Evolutionary conservation across 2,329 filamentous ascomycete genomes (phyloP), one percentile per base, ranked within the genome.

Genomic region (Nemania bipapillata): DNA sequence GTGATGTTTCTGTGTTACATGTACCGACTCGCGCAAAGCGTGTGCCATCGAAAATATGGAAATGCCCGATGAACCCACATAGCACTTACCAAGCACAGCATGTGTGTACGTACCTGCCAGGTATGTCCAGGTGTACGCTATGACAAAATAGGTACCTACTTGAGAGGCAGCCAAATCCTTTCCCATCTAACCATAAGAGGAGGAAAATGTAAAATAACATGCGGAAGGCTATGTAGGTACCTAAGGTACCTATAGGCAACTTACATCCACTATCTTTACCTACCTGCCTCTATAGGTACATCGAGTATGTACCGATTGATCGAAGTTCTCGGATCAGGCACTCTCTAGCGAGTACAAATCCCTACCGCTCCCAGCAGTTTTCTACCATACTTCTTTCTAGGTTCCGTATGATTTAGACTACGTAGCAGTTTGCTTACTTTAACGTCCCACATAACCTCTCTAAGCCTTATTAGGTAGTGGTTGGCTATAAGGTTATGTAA

Each of bases 311-410:
- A 30, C 40, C 52, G 15, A 32, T 35, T 59, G 35, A 37, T 49
- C 32, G 47, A 42, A 42, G 40, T 26, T 35, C 40, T 28, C 35
- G 26, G 35, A 55, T 42, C 63, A 67, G 54, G 53, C 53, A 66
- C 58, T 57, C 62, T 42, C 42, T 24, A 35, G 63, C 37, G 32
- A 59, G 63, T 55, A 55, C 47, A 60, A 59, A 61, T 62, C 45
- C 30, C 32, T 49, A 47, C 28, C 28, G 32, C 45, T 50, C 37
- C 28, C 37, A 50, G 28, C 28, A 26, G n/a, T n/a, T n/a, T 60
- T 60, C 17, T 45, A n/a, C 40, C 40, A 45, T 45, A 20, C 20
- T 45, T 17, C 40, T 8, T 20, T n/a, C n/a, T n/a, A n/a, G n/a
- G n/a, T n/a, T n/a, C n/a, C n/a, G n/a, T n/a, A n/a, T n/a, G n/a